These are phyloP conservation scores for Vickermania spadyakhi DNA, from an alignment of 208 protist species.

Conservation along the genomic window DNA sequence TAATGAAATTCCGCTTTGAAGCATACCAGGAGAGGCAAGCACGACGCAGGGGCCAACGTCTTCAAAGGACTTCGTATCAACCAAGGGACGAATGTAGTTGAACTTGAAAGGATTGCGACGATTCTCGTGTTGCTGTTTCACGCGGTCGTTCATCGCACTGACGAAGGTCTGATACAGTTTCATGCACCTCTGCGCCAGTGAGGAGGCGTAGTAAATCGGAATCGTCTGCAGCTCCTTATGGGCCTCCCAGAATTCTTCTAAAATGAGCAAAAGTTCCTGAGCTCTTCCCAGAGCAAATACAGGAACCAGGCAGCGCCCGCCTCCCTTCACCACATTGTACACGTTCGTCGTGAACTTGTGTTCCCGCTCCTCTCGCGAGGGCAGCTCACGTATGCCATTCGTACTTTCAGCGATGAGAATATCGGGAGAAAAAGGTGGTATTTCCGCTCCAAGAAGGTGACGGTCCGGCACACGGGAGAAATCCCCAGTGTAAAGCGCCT, in stretches of 20 bases:
- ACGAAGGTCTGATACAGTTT: slow-evolving; percentile 97
- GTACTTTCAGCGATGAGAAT: slow-evolving; percentile 98
- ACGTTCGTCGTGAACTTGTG: slow-evolving; percentile 90
- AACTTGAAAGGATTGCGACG: slow-evolving; percentile 97
- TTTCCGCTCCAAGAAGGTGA: slow-evolving; percentile 97
- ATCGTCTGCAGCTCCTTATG: slow-evolving; percentile 96
- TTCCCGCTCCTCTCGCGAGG: slow-evolving; percentile 94
- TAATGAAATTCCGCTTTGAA: slow-evolving; percentile 96
- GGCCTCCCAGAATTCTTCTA: slow-evolving; percentile 98
- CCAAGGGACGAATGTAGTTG: slow-evolving; percentile 93
- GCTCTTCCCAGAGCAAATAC: slow-evolving; percentile 97
- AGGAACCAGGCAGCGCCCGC: slow-evolving; percentile 96
- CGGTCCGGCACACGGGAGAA: slow-evolving; percentile 97
- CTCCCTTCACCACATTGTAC: slow-evolving; percentile 88
- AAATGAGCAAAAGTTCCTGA: slow-evolving; percentile 98
- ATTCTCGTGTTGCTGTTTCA: slow-evolving; percentile 88
- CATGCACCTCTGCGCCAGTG: slow-evolving; percentile 97
- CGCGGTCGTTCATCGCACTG: slow-evolving; percentile 96
- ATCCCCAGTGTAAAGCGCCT: slow-evolving; percentile 98
- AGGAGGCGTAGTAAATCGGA: slow-evolving; percentile 98
- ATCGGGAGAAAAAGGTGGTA: slow-evolving; percentile 89
- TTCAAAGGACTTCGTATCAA: slow-evolving; percentile 87
- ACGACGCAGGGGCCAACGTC: slow-evolving; percentile 93
- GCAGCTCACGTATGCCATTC: slow-evolving; percentile 95
- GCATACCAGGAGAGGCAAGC: slow-evolving; percentile 93